Percentiles rank a stretch among this genome's conserved stretches.
Conservation (phyloP, 176 grass and related monocot genomes). For the Lolium rigidum region DNA sequence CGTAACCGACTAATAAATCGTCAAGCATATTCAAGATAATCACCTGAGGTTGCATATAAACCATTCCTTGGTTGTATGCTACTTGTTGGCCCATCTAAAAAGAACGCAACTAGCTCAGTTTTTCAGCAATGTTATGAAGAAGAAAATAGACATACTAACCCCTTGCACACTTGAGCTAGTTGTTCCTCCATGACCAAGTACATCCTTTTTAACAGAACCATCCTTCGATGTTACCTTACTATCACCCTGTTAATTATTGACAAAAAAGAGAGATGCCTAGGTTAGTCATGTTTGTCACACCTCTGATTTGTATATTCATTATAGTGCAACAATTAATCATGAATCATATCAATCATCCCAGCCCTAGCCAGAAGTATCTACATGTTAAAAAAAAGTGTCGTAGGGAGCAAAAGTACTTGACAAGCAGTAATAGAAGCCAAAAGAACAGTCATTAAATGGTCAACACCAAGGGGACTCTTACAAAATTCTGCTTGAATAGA, state of each 20-base stretch:
- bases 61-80: conserved; percentile 71
- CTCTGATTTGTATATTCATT: conserved; percentile 23
- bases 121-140: background rate
- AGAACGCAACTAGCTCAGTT: conserved; percentile 30
- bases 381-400: background rate
- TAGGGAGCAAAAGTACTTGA: background rate
- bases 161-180: conserved; percentile 56
- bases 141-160: conserved; percentile 48
- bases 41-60: conserved; percentile 87
- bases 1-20: background rate
- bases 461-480: background rate
- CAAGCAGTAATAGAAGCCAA: background rate
- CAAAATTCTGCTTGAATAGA: background rate
- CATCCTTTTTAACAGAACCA: conserved; percentile 65
- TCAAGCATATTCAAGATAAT: conserved; percentile 26
- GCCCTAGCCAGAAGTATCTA: background rate
- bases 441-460: background rate
- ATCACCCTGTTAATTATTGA: conserved; percentile 55
- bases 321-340: conserved; percentile 38
- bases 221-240: conserved; percentile 76
- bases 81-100: conserved; percentile 76
- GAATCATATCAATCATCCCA: conserved; percentile 10
- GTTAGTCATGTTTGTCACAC: background rate
- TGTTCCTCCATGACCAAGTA: conserved; percentile 51
- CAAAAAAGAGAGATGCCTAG: background rate